Percentiles rank a stretch among this genome's conserved stretches.
Evolutionary conservation across 495 filamentous ascomycete species (phyloP).

Genomic region (Penicillium dipodomyicola): DNA sequence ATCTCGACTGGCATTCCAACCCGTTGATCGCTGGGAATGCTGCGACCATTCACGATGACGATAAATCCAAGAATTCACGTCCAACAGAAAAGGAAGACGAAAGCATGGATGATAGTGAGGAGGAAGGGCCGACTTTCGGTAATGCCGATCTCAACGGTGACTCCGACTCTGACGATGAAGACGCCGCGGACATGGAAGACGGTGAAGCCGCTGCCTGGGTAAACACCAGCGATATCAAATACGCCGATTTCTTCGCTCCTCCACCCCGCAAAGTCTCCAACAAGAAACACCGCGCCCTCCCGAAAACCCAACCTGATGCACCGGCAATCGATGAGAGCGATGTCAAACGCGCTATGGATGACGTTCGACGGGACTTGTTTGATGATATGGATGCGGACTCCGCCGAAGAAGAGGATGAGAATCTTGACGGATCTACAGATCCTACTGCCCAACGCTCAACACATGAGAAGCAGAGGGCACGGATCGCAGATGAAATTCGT

Average conservation of each 20-base stretch:
- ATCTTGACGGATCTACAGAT: conserved; percentile 37
- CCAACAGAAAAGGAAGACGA: conserved; percentile 28
- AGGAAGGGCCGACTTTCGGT: conserved; percentile 75
- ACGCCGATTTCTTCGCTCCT: conserved; percentile 87
- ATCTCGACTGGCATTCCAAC: conserved; percentile 82
- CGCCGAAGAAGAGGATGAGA: conserved; percentile 48
- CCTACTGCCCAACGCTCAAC: conserved; percentile 64
- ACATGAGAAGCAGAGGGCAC: conserved; percentile 83
- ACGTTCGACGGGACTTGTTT: conserved; percentile 88
- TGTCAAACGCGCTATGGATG: conserved; percentile 81
- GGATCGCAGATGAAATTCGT: conserved; percentile 84
- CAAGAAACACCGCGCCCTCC: conserved; percentile 44
- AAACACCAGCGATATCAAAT: conserved; percentile 85
- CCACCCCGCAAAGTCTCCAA: conserved; percentile 67
- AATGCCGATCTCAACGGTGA: conserved; percentile 61
- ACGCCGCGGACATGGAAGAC: conserved; percentile 38
- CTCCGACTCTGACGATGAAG: conserved; percentile 54
- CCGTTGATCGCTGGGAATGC: conserved; percentile 46
- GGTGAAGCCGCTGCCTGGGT: conserved; percentile 48
- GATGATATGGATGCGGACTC: conserved; percentile 62
- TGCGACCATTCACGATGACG: conserved; percentile 16
- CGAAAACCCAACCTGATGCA: conserved; percentile 49
- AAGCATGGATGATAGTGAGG: conserved; percentile 54
- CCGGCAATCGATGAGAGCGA: conserved; percentile 54
- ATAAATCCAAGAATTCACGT: conserved; percentile 15